Conservation (phyloP, 441 rosid genomes). For the Syzygium malaccense region DNA sequence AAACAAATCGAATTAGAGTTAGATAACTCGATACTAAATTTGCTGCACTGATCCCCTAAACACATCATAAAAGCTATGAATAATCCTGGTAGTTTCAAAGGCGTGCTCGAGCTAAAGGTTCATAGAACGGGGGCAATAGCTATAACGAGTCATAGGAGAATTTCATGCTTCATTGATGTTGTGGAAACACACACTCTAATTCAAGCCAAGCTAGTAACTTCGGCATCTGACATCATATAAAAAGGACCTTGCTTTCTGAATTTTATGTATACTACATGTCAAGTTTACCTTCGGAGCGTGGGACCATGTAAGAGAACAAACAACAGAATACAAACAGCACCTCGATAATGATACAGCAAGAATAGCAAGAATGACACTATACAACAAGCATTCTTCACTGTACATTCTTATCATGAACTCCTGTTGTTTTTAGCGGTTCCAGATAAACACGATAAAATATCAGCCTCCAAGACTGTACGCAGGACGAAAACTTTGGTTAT, state of each 20-base stretch:
- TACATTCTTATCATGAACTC: neutral
- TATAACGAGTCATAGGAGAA: neutral
- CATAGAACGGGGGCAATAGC: neutral
- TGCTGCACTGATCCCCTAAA: neutral
- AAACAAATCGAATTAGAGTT: neutral
- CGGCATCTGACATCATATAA: neutral
- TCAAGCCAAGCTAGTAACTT: neutral
- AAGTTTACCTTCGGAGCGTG: neutral
- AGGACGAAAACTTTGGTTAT: slow-evolving; percentile 6
- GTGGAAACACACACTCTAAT: neutral
- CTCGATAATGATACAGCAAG: neutral
- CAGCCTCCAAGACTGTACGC: slow-evolving; percentile 33
- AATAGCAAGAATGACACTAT: neutral
- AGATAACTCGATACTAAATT: neutral
- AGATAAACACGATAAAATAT: neutral
- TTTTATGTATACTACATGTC: neutral
- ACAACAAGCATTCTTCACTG: neutral
- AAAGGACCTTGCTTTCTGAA: neutral
- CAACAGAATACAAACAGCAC: neutral
- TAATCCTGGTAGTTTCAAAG: neutral
- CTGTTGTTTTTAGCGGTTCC: neutral
- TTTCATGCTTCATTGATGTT: neutral
- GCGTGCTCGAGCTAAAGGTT: neutral
- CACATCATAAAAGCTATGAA: neutral
- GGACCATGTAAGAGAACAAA: neutral